Evolutionary conservation across 2,329 filamentous ascomycete species (phyloP).

Genomic region (Fusarium citri): DNA sequence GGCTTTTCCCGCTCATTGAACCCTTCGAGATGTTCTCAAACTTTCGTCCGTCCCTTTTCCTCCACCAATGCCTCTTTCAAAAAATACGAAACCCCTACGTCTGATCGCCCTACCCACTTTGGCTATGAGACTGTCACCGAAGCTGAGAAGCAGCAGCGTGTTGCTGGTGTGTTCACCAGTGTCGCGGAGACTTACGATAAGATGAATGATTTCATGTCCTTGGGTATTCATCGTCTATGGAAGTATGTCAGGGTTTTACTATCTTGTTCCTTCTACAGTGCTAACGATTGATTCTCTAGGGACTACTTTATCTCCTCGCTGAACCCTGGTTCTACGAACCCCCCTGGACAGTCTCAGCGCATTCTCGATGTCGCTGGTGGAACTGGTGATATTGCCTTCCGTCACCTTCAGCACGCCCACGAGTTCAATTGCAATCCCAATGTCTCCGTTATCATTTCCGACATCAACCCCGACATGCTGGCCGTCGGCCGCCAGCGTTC

Average conservation of each 20-base stretch:
- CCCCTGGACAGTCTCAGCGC: slow-evolving; percentile 63
- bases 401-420: slow-evolving; percentile 92
- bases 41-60: slow-evolving; percentile 46
- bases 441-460: slow-evolving; percentile 88
- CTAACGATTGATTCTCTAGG: slow-evolving; percentile 50
- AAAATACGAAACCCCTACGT: slow-evolving; percentile 47
- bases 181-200: slow-evolving; percentile 95
- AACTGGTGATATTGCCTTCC: slow-evolving; percentile 97
- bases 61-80: slow-evolving; percentile 45
- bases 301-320: slow-evolving; percentile 94
- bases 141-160: slow-evolving; percentile 76
- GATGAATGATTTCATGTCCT: slow-evolving; percentile 99
- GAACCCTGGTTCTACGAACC: slow-evolving; percentile 77
- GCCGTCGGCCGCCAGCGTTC: slow-evolving; percentile 86
- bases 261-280: not conserved
- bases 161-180: slow-evolving; percentile 91
- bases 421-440: slow-evolving; percentile 77
- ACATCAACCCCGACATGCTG: slow-evolving; percentile 97
- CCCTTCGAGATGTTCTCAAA: slow-evolving; percentile 23
- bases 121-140: slow-evolving; percentile 89
- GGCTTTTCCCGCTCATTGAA: slow-evolving; percentile 44
- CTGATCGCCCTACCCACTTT: slow-evolving; percentile 82
- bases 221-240: slow-evolving; percentile 96
- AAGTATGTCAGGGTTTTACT: slow-evolving; percentile 64
- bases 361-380: slow-evolving; percentile 98